Conservation (phyloP, 345 rosid genomes). For the Hibiscus mutabilis region DNA sequence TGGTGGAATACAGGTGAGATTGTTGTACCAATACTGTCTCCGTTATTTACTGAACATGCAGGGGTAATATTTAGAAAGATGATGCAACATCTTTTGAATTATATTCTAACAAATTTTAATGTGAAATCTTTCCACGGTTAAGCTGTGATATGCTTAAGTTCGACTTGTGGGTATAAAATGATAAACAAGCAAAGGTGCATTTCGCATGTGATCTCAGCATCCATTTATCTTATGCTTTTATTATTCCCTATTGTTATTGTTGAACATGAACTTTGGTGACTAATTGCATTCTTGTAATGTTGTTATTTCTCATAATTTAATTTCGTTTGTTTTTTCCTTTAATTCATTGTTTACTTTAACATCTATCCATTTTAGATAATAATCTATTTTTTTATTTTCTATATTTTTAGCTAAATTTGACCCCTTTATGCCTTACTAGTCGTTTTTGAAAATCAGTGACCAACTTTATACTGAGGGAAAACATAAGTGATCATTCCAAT, state of each 20-base stretch:
- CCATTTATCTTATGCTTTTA: too few species aligned
- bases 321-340: too few species aligned
- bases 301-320: too few species aligned
- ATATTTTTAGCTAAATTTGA: too few species aligned
- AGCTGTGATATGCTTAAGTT: neutral
- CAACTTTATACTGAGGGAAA: too few species aligned
- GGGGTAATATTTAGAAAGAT: neutral
- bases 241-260: neutral
- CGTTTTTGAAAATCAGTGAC: too few species aligned
- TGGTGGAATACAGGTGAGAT: conserved; percentile 81
- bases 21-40: neutral
- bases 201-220: neutral
- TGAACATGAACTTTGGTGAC: neutral
- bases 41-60: neutral
- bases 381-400: too few species aligned
- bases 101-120: neutral
- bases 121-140: neutral
- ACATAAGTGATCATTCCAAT: too few species aligned
- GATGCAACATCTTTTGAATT: neutral
- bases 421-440: too few species aligned
- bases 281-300: conserved; percentile 5
- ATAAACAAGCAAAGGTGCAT: neutral
- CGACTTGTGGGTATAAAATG: neutral
- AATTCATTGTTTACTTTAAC: too few species aligned
- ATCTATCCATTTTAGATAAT: too few species aligned